A percentile compares a stretch with the other conserved stretches of the same genome.
Evolutionary conservation across 2,329 filamentous ascomycete species (phyloP).

Genomic region (Zasmidium cellare): DNA sequence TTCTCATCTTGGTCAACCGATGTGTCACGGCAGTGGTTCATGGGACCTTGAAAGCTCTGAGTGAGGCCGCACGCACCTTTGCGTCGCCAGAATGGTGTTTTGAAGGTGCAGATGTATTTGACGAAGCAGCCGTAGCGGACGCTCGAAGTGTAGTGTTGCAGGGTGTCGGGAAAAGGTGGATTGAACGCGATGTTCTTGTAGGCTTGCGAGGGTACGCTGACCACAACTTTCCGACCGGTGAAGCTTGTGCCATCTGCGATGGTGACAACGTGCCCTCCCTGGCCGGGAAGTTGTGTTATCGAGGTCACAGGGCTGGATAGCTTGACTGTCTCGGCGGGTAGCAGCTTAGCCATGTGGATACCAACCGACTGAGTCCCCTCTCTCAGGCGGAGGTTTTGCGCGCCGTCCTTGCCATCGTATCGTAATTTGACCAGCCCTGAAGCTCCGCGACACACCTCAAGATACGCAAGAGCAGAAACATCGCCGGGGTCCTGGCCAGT

Average conservation of each 20-base stretch:
- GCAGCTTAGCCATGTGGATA: not conserved
- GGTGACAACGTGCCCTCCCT: not conserved
- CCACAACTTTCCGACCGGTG: not conserved
- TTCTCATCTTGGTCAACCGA: not conserved
- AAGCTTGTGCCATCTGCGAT: not conserved
- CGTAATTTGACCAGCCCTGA: not conserved
- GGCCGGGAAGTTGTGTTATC: not conserved
- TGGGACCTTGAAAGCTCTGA: not conserved
- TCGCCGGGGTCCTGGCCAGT: not conserved
- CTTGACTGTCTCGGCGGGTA: not conserved
- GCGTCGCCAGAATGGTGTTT: not conserved
- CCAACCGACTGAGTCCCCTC: not conserved
- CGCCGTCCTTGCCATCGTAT: not conserved
- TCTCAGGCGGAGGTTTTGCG: not conserved
- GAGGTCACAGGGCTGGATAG: not conserved
- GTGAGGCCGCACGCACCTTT: not conserved
- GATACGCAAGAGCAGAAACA: not conserved
- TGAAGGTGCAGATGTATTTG: not conserved
- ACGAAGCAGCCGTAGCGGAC: not conserved
- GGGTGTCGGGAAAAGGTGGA: not conserved
- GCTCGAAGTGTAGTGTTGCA: not conserved
- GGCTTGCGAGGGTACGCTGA: not conserved
- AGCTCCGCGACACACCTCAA: not conserved
- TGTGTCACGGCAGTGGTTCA: not conserved
- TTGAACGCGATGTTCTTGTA: not conserved